phyloP scores from a whole-genome alignment of 2,329 filamentous ascomycete genomes.

The Cladosporium sp. region DNA sequence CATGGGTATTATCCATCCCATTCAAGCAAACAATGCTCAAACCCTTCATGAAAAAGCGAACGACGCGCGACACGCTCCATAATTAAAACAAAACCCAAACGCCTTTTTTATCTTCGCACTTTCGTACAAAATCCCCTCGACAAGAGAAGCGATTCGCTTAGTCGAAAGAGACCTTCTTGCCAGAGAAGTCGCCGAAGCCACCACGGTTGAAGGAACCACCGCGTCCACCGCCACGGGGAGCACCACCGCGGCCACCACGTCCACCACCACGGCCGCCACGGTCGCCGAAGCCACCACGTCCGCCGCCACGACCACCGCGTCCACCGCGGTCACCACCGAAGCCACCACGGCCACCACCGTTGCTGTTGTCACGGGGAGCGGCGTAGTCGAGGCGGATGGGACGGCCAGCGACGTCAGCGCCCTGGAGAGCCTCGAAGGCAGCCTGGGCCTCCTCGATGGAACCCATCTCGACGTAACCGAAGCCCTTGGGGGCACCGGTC shows the following conservation, averaged over 20 bases:
- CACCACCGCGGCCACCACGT: slow-evolving; percentile 52
- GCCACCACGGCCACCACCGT: slow-evolving; percentile 47
- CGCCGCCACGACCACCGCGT: slow-evolving; percentile 36
- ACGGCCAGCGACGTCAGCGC: slow-evolving; percentile 70
- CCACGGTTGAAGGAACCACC: slow-evolving; percentile 49
- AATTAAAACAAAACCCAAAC: not conserved
- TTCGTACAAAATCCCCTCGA: not conserved
- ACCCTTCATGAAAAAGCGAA: not conserved
- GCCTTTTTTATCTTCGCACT: slow-evolving; percentile 8
- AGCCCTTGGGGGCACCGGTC: slow-evolving; percentile 82
- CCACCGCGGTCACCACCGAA: slow-evolving; percentile 43
- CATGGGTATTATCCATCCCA: not conserved
- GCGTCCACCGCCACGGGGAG: slow-evolving; percentile 51
- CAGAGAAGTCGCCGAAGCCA: slow-evolving; percentile 68
- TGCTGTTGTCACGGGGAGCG: slow-evolving; percentile 57
- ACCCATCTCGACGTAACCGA: slow-evolving; percentile 84
- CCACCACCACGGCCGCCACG: slow-evolving; percentile 56
- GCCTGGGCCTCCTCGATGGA: slow-evolving; percentile 79
- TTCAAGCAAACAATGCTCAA: not conserved
- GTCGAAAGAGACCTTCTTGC: slow-evolving; percentile 74
- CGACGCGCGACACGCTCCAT: not conserved
- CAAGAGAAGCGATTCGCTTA: slow-evolving; percentile 8
- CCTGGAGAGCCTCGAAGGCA: slow-evolving; percentile 70
- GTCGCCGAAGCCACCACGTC: slow-evolving; percentile 44
- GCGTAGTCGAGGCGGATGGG: slow-evolving; percentile 81